Base-by-base conservation (phyloP, 2,329 filamentous ascomycete species). In the Apiospora rasikravindrae region DNA sequence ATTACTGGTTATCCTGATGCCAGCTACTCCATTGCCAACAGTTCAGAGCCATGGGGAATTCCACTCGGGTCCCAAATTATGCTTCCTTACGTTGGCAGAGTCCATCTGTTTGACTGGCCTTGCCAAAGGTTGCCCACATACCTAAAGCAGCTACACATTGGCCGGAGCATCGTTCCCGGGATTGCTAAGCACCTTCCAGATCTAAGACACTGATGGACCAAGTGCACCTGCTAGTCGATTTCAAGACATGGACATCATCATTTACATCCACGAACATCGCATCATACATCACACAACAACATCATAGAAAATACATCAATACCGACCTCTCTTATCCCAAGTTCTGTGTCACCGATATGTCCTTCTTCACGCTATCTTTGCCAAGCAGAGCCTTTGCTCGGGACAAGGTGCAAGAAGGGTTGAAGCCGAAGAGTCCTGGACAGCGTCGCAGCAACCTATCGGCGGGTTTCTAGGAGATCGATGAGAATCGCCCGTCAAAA, bases 391-490 rank as follows among this genome's bases (percentile, higher is more conserved):
- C 40, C 7, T 29, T 47, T 8, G 3, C 40, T n/a, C 24, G n/a
- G 6, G 40, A 26, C 5, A 68, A 47, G 22, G 11, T 67, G n/a
- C 37, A 29, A 11, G 42, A 67, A 42, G 37, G 64, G 2, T 7
- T 29, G 64, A 22, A 16, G 22, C 42, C 22, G 16, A 26, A 14
- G 4, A 44, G 64, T 7, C 5, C 64, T 26, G 42, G 22, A 33
- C 73, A 71, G n/a, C 71, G 73, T 51, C 72, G 72, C 4, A 42
- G 69, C 19, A 73, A 74, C 67, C 26, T 76, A 33, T 74, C 76
- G 6, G 67, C 72, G 1, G 67, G 70, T 11, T 76, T 77, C 26
- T 76, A 74, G 40, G 74, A 75, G 14, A 76, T 73, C 37, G 67
- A 70, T 22, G 75, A 75, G 53, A 77, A 75, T 42, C 70, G 53